Conservation (phyloP, 805 yeast species). For the Babjeviella inositovora region DNA sequence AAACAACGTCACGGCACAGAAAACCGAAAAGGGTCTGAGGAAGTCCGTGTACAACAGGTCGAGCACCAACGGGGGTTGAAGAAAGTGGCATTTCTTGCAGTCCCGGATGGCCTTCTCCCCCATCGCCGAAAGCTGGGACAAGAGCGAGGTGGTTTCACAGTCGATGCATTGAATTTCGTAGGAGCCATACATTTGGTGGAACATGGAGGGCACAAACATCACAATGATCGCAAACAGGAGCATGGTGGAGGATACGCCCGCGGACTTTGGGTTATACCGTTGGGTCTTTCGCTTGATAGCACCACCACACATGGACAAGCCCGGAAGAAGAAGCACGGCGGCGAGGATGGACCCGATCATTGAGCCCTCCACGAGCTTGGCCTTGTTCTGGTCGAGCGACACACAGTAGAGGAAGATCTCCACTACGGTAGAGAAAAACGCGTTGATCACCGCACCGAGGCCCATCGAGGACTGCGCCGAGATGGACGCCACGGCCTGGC, state of each 20-base stretch:
- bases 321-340: slow-evolving; percentile 84
- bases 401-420: slow-evolving; percentile 88
- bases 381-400: slow-evolving; percentile 75
- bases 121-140: not conserved
- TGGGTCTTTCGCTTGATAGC: slow-evolving; percentile 88
- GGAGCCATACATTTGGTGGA: slow-evolving; percentile 81
- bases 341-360: slow-evolving; percentile 89
- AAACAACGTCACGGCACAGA: slow-evolving; percentile 70
- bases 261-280: slow-evolving; percentile 87
- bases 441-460: slow-evolving; percentile 94
- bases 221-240: slow-evolving; percentile 78
- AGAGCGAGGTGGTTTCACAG: slow-evolving; percentile 16
- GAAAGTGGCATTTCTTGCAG: slow-evolving; percentile 61
- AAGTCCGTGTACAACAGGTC: slow-evolving; percentile 50
- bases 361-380: slow-evolving; percentile 86
- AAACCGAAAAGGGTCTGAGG: slow-evolving; percentile 68
- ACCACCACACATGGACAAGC: slow-evolving; percentile 95
- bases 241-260: slow-evolving; percentile 96
- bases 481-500: slow-evolving; percentile 98
- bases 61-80: slow-evolving; percentile 59
- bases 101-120: slow-evolving; percentile 7
- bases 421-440: slow-evolving; percentile 91
- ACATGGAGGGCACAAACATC: slow-evolving; percentile 83
- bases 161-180: slow-evolving; percentile 60
- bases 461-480: slow-evolving; percentile 99